Evolutionary conservation across 208 protist genomes (phyloP).

Genomic region (Crithidia acanthocephali): DNA sequence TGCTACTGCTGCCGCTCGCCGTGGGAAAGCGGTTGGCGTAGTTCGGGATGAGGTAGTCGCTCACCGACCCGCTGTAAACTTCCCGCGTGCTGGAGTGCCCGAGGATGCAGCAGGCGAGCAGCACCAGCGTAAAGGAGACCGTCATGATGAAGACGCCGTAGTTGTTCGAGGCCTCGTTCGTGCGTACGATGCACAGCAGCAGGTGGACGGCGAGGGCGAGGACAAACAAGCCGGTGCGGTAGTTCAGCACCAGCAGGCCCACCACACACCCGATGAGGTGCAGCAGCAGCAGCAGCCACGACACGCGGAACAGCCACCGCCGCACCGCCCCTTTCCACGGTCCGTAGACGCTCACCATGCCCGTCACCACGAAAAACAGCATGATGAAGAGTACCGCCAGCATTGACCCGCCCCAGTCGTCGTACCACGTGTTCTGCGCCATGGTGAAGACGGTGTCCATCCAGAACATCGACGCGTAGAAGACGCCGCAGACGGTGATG

Average conservation of each 20-base stretch:
- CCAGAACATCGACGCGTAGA: conserved; percentile 57
- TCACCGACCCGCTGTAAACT: conserved; percentile 38
- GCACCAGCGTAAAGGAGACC: conserved; percentile 35
- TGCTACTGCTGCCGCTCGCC: neutral
- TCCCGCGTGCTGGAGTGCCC: conserved; percentile 34
- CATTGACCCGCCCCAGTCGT: conserved; percentile 44
- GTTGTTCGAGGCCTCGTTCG: conserved; percentile 47
- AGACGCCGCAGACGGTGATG: conserved; percentile 46
- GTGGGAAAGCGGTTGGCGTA: conserved; percentile 31
- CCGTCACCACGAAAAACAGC: conserved; percentile 38
- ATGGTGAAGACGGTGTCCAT: conserved; percentile 59
- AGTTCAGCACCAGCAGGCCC: conserved; percentile 47
- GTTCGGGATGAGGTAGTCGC: conserved; percentile 30
- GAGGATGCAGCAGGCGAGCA: conserved; percentile 58
- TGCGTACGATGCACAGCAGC: conserved; percentile 47
- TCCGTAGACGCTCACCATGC: conserved; percentile 55
- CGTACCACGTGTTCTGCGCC: conserved; percentile 41
- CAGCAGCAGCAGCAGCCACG: conserved; percentile 46
- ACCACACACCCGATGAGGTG: conserved; percentile 58
- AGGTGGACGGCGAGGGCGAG: conserved; percentile 58
- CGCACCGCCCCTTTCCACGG: conserved; percentile 38
- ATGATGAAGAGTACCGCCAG: conserved; percentile 50
- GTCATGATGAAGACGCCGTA: conserved; percentile 52
- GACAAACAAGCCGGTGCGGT: conserved; percentile 63
- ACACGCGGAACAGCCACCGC: conserved; percentile 55